Conservation (phyloP, 176 grass and related monocot genomes). For the Phragmites australis region DNA sequence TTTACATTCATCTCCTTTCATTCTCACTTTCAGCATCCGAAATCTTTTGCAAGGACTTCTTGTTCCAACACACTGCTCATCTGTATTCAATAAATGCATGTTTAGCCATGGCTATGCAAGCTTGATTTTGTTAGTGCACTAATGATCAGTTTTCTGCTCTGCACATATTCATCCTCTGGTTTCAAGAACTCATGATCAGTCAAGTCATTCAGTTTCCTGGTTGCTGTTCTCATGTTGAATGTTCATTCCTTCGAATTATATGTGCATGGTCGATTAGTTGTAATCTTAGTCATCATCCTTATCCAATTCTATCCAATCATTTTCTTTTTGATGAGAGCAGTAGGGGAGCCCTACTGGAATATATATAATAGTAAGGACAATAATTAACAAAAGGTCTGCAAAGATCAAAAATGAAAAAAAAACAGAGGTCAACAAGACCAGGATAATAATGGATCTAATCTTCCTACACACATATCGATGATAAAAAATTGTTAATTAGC, state of each 20-base stretch:
- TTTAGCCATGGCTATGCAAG: neutral
- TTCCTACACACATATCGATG: too few relatives aligned
- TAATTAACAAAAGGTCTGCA: too few relatives aligned
- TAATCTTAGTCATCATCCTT: too few relatives aligned
- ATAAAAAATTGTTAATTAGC: too few relatives aligned
- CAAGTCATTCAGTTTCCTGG: neutral
- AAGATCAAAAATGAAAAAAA: too few relatives aligned
- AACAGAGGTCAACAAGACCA: too few relatives aligned
- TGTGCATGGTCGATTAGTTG: neutral
- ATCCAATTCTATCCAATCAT: too few relatives aligned
- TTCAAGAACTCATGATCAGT: constrained; percentile 20
- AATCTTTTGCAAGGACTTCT: constrained; percentile 23
- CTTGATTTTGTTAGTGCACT: constrained; percentile 14
- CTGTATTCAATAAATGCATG: neutral
- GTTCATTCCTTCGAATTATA: neutral
- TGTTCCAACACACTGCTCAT: neutral
- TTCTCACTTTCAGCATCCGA: constrained; percentile 12
- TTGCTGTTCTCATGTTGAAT: neutral
- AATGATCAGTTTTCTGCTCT: neutral
- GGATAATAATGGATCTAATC: too few relatives aligned
- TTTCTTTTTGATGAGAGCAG: too few relatives aligned
- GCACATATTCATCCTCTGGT: constrained; percentile 2
- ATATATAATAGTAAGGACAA: too few relatives aligned
- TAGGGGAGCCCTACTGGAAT: too few relatives aligned
- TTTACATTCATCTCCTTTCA: neutral